These are phyloP conservation scores for Aspergillus intermedius DNA, from an alignment of 2,329 filamentous ascomycete species.

Conservation along the genomic window DNA sequence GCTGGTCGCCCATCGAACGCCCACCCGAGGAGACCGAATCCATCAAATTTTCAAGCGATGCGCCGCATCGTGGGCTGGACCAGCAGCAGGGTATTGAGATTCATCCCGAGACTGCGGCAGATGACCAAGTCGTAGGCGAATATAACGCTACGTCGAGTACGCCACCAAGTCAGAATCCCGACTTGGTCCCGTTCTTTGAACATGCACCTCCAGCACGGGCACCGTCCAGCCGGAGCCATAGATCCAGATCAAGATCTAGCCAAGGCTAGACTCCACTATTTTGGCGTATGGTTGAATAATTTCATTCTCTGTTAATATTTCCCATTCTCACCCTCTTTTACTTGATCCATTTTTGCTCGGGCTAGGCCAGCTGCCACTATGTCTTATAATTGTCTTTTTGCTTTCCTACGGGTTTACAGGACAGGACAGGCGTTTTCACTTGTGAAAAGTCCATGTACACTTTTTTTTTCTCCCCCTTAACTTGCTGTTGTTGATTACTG, in stretches of 20 bases:
- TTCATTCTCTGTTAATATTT: no score
- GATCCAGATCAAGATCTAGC: constrained; percentile 33
- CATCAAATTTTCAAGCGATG: constrained; percentile 31
- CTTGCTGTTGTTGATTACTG: no score
- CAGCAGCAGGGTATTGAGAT: constrained; percentile 41
- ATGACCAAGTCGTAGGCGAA: constrained; percentile 40
- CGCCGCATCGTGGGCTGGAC: constrained; percentile 33
- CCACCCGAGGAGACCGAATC: constrained; percentile 30
- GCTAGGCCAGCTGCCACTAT: no score
- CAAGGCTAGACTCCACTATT: constrained; percentile 16
- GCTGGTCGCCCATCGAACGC: constrained; percentile 57
- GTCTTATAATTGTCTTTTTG: no score
- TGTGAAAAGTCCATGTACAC: no score
- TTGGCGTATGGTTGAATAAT: no score
- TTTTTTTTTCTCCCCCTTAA: no score
- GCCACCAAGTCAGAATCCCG: constrained; percentile 43
- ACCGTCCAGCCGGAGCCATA: constrained; percentile 28
- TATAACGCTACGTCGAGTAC: constrained; percentile 27
- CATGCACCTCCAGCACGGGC: constrained; percentile 31
- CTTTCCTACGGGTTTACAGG: no score
- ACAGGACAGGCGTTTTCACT: no score
- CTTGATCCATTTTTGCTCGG: no score
- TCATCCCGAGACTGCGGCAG: constrained; percentile 40
- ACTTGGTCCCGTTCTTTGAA: constrained; percentile 39
- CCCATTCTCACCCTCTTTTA: no score